Base-by-base conservation (phyloP, 2,329 filamentous ascomycete species). In the Colletotrichum sp. region DNA sequence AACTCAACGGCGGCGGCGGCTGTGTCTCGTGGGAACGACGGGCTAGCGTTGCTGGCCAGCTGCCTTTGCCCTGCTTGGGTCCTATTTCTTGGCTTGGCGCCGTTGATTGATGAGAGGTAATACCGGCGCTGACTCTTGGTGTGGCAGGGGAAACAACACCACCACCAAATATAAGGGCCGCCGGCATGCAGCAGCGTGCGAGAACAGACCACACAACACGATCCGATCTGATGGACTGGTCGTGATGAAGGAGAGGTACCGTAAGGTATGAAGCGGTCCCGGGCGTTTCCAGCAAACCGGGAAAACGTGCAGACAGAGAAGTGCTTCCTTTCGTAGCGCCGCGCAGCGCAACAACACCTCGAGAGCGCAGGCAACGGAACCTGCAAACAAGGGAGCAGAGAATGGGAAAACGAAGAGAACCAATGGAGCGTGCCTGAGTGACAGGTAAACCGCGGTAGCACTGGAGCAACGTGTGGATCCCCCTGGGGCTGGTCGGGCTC, bases 1-100 rank as follows among this genome's bases (percentile, higher is more conserved):
- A 39, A 63, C 68, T 76, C 70, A 76, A 76, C 65, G 74, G 74
- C 74, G 63, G 73, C 70, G 69, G 72, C 69, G 72, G 73, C 73
- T 74, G 70, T 74, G 74, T 74, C 64, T 76, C 74, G 59, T 69
- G 74, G 70, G 67, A 69, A 65, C 34, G 65, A 73, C 28, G 36
- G 60, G 59, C 64, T 76, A 76, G 74, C 49, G 71, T 49, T 65
- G 59, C 65, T 76, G 49, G 12, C 65, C 65, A 68, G 64, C 64
- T 59, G 65, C 49, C 65, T 68, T 52, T 52, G 44, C n/a, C 44
- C 44, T 59, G 49, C 44, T 39, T 59, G 49, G 65, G 28, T 36
- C 65, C 57, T 39, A 21, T 68, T 68, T 68, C 34, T 59, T 68
- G 28, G 44, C 65, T 55, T 68, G 21, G 49, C 44, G 18, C 57